Base-by-base conservation (phyloP, 306 rosid genomes). In the Herpetospermum pedunculosum region DNA sequence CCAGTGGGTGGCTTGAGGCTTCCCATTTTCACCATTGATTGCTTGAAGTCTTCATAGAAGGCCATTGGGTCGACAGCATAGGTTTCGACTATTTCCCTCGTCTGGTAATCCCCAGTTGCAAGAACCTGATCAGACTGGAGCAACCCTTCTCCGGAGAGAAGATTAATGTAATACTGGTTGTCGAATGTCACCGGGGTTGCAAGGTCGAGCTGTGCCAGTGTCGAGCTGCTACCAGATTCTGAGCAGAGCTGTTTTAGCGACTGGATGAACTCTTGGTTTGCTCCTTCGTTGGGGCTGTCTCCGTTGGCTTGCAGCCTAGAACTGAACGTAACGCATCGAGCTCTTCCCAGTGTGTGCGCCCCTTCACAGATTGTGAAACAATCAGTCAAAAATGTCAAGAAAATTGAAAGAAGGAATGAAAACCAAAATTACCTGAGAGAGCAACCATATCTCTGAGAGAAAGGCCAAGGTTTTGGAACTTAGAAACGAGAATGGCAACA, bases 291-390 rank as follows among this genome's bases (percentile, higher is more conserved):
- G 53, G 70, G 81, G 4, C 78, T 68, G 58, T 53, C 29, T 2
- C 80, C 30, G 23, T 35, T 73, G 35, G 52, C 77, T 62, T 82
- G 92, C 43, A 91, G 72, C 46, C 95, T 88, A 29, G 88, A 75
- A 16, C 76, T 82, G 34, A 94, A 89, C 29, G 92, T 80, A n/a
- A 81, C 46, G 83, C 98, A 91, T 2, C 95, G 86, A 2, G 98
- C 96, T 82, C 77, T 89, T 35, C 97, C 98, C 16, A 89, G 82
- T 30, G 97, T 91, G 74, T 91, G 98, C 0, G 92, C 96, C 37
- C 97, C 96, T 89, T 65, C 55, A 55, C 11, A 55, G n/a, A 37
- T 14, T 3, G 4, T 28, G 23, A 2, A 43, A 7, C 65, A 40
- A 19, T 50, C 10, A 11, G 65, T 34, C 74, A 9, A 21, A 38